These are phyloP conservation scores for Serpula lacrymans DNA, from an alignment of 768 basidiomycete genomes.

Conservation along the genomic window DNA sequence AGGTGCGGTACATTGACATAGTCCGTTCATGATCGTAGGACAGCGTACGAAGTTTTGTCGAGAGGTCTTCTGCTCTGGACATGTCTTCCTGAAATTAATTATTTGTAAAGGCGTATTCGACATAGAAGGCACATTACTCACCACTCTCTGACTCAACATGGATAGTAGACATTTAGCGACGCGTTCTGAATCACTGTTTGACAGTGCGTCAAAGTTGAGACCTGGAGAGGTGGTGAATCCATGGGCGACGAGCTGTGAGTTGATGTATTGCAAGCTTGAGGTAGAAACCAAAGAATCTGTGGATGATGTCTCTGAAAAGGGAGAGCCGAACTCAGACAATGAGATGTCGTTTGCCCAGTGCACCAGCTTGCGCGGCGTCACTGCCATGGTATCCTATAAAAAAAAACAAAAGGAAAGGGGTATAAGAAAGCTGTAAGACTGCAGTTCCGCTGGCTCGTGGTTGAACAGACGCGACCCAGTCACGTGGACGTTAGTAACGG, in stretches of 20 bases:
- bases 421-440: too few species aligned
- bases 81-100: conserved; percentile 65
- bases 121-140: conserved; percentile 42
- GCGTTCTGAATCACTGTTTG: conserved; percentile 49
- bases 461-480: conserved; percentile 22
- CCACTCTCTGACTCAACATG: conserved; percentile 74
- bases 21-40: conserved; percentile 81
- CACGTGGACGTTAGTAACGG: conserved; percentile 17
- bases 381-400: conserved; percentile 12
- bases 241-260: conserved; percentile 78
- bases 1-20: conserved; percentile 55
- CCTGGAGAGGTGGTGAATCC: conserved; percentile 68
- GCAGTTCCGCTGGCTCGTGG: too few species aligned
- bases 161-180: conserved; percentile 73
- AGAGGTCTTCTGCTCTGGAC: conserved; percentile 70
- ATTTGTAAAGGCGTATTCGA: background rate
- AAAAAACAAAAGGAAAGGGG: too few species aligned
- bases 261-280: conserved; percentile 74
- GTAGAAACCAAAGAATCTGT: conserved; percentile 45
- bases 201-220: conserved; percentile 62
- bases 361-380: conserved; percentile 44
- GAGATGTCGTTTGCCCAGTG: conserved; percentile 53
- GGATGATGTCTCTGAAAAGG: conserved; percentile 39
- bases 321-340: conserved; percentile 38
- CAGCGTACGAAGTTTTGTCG: conserved; percentile 71